Percentiles rank a stretch among this genome's conserved stretches.
These are phyloP conservation scores for Pistacia atlantica DNA, from an alignment of 345 rosid genomes.

Conservation along the genomic window DNA sequence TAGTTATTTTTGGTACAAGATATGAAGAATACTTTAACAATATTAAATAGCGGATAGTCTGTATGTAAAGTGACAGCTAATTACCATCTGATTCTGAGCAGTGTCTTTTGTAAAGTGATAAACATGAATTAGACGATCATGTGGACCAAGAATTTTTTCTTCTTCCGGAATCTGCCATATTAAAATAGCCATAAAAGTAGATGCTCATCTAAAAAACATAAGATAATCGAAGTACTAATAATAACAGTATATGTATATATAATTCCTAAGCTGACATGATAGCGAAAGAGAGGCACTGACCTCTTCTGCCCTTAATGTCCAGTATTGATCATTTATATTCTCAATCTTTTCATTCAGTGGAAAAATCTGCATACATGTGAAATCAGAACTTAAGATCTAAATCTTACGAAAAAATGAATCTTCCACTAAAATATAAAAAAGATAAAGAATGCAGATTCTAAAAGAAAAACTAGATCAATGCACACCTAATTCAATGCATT, in stretches of 20 bases:
- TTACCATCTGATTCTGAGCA: constrained; percentile 73
- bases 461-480: background rate
- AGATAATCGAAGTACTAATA: background rate
- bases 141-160: constrained; percentile 90
- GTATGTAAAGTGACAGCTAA: background rate
- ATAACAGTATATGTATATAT: background rate
- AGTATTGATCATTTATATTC: constrained; percentile 92
- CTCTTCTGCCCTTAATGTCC: constrained; percentile 99
- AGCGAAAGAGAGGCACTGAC: constrained; percentile 29
- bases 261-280: background rate
- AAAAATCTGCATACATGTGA: constrained; percentile 62
- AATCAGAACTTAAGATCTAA: background rate
- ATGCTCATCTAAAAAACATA: background rate
- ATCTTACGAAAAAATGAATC: background rate
- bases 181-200: background rate
- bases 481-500: background rate
- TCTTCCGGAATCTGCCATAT: constrained; percentile 82
- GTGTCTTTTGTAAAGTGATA: constrained; percentile 89
- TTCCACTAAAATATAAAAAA: background rate
- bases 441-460: background rate
- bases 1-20: background rate
- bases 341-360: constrained; percentile 85
- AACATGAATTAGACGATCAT: constrained; percentile 88
- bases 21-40: background rate
- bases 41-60: background rate